Conservation (phyloP, 352 stramenopile species). For the Phytophthora sp. region DNA sequence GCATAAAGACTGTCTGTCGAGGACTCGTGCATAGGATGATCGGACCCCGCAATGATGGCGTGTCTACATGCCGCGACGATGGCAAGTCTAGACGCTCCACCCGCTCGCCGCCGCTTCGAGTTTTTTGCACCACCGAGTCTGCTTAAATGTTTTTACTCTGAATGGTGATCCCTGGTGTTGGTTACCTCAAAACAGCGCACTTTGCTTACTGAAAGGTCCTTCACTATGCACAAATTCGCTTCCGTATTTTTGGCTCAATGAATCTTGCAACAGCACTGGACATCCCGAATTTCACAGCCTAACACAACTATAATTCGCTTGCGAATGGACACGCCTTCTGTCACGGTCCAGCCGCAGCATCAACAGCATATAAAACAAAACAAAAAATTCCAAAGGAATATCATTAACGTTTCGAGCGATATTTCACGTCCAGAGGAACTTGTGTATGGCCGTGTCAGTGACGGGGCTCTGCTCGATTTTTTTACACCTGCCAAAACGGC, state of each 20-base stretch:
- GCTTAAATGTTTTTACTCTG: conserved; percentile 1
- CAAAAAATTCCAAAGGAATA: background rate
- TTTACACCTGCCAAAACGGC: conserved; percentile 1
- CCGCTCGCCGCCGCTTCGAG: background rate
- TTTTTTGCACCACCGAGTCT: conserved; percentile 10
- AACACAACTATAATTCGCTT: background rate
- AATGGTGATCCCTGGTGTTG: background rate
- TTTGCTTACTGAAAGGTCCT: background rate
- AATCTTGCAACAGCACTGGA: too few relatives aligned
- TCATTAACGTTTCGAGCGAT: background rate
- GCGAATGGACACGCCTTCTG: background rate
- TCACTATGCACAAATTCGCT: too few relatives aligned
- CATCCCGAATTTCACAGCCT: too few relatives aligned
- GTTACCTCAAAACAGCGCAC: background rate
- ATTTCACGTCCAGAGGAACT: conserved; percentile 5
- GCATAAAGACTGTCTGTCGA: background rate
- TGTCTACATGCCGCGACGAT: conserved; percentile 12
- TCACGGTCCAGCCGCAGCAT: too few relatives aligned
- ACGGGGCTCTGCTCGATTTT: conserved; percentile 15
- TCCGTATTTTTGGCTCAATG: background rate
- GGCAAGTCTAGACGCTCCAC: conserved; percentile 6
- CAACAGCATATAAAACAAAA: too few relatives aligned
- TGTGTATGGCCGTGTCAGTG: conserved; percentile 10
- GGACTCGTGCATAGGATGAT: conserved; percentile 3
- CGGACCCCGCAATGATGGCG: conserved; percentile 6